Evolutionary conservation across 495 filamentous ascomycete species (phyloP), one percentile per base, ranked within the genome.

Genomic region (Thozetella sp.): DNA sequence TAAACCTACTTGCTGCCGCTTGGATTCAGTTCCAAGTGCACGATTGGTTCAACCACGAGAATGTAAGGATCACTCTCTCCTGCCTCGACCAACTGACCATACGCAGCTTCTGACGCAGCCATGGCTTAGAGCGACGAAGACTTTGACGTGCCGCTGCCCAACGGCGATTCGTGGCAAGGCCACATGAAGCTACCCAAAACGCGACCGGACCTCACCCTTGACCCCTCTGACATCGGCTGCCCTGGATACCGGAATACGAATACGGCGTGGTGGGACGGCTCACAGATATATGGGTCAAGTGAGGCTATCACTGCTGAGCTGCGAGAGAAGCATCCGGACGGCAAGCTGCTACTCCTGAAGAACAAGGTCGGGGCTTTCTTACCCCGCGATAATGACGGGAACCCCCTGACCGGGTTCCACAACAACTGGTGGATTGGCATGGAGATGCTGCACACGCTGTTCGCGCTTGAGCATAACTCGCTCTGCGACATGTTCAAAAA

Each of bases 11-110:
- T 15, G 77, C 77, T 1, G 77, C 77, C 2, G 76, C 76, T 0
- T 80, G 77, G 77, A 80, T 80, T 25, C 77, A 80, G 61, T 80
- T 80, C 57, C 76, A 80, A 54, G 65, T 68, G 4, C 75, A 78
- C 53, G 76, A 79, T 55, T 78, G 76, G 76, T 67, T 72, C 25
- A 58, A 62, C 25, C 74, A 80, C 57, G 60, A 67, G 25, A 57
- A 66, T n/a, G 68, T 68, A 55, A 20, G 65, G 56, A 46, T 23
- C 6, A 2, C 19, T 40, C 20, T n/a, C 4, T 24, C 34, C 20
- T 50, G 22, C 15, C 37, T 26, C 13, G 13, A 20, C 37, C 2
- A 22, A 2, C 25, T 22, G 51, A 40, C 25, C 27, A 0, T 51
- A 10, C 15, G 20, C 1, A 17, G 25, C 3, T 43, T 58, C 2